Evolutionary conservation across 2,329 filamentous ascomycete genomes (phyloP).

Genomic region (Fusarium beomiforme): DNA sequence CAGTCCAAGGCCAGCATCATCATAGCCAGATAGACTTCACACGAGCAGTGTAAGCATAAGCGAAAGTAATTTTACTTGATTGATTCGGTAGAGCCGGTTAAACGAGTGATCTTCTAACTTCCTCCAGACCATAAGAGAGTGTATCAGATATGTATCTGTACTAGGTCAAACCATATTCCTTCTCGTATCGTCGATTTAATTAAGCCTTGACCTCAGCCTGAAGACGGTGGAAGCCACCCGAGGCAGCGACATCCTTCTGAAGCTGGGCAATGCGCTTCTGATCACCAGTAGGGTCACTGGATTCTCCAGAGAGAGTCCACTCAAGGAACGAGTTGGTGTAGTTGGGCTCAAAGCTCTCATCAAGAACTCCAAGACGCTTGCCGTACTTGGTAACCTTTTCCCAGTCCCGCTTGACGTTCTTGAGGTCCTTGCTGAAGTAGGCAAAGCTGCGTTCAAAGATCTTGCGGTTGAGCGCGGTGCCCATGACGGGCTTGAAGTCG

Average conservation of each 20-base stretch:
- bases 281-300: constrained; percentile 73
- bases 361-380: constrained; percentile 75
- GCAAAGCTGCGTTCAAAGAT: constrained; percentile 83
- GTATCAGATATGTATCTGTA: constrained; percentile 16
- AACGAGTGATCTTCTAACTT: constrained; percentile 22
- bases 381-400: constrained; percentile 80
- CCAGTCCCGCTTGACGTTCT: constrained; percentile 82
- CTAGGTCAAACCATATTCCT: neutral
- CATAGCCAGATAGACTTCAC: neutral
- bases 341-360: constrained; percentile 72
- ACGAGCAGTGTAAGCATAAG: neutral
- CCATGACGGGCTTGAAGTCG: constrained; percentile 78
- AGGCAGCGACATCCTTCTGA: constrained; percentile 71
- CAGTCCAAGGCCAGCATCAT: neutral
- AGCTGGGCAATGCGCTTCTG: constrained; percentile 78
- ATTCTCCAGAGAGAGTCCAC: constrained; percentile 73
- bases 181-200: neutral
- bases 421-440: constrained; percentile 78
- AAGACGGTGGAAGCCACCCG: constrained; percentile 72
- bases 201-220: constrained; percentile 35
- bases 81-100: neutral
- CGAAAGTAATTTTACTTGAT: constrained; percentile 7
- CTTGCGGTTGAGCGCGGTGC: constrained; percentile 74
- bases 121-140: constrained; percentile 18
- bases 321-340: constrained; percentile 78